Evolutionary conservation across 2,329 filamentous ascomycete species (phyloP).

Genomic region (Magnaporthiopsis incrustans): DNA sequence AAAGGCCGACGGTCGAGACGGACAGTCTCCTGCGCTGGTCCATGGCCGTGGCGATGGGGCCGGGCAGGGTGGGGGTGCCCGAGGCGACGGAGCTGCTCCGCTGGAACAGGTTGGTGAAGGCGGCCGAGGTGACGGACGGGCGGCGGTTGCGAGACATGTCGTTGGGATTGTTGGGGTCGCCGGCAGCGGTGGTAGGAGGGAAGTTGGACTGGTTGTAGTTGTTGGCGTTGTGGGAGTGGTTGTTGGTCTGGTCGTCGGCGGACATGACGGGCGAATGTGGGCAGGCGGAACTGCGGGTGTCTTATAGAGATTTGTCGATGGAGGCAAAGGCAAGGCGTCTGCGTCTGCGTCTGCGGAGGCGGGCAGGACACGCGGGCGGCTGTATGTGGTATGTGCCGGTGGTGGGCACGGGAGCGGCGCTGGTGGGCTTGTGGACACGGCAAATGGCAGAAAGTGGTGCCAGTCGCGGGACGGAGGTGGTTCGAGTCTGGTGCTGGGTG

Average conservation of each 20-base stretch:
- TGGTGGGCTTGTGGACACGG: slow-evolving; percentile 1
- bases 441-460: background rate
- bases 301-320: background rate
- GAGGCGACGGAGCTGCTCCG: slow-evolving; percentile 42
- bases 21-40: slow-evolving; percentile 61
- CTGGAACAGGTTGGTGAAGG: slow-evolving; percentile 51
- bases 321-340: background rate
- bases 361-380: too few species aligned
- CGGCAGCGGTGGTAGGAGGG: slow-evolving; percentile 13
- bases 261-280: slow-evolving; percentile 18
- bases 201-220: slow-evolving; percentile 14
- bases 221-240: slow-evolving; percentile 8
- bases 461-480: slow-evolving; percentile 8
- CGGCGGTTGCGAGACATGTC: slow-evolving; percentile 35
- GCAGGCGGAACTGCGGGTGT: background rate
- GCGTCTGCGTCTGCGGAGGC: too few species aligned
- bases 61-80: slow-evolving; percentile 36
- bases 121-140: slow-evolving; percentile 48
- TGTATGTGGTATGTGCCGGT: too few species aligned
- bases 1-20: slow-evolving; percentile 66
- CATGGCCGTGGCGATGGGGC: slow-evolving; percentile 32
- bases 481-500: slow-evolving; percentile 14
- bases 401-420: background rate
- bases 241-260: slow-evolving; percentile 23
- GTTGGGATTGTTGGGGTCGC: slow-evolving; percentile 16